These are phyloP conservation scores for Taxawa tesnikishii DNA, from an alignment of 2,329 filamentous ascomycete genomes.

Conservation along the genomic window DNA sequence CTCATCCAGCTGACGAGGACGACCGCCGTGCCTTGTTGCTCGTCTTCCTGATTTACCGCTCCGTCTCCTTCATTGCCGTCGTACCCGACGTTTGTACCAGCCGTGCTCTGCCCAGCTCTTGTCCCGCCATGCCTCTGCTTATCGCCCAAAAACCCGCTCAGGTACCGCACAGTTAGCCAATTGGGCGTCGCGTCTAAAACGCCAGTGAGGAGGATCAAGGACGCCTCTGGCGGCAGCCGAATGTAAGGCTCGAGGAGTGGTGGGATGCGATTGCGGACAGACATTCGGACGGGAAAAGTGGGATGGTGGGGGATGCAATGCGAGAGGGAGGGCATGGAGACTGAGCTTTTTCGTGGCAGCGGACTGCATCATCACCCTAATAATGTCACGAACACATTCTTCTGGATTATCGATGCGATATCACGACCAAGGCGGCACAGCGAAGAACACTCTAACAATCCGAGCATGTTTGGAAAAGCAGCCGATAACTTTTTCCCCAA, in stretches of 20 bases:
- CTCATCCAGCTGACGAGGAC: slow-evolving; percentile 75
- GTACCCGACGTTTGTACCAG: slow-evolving; percentile 10
- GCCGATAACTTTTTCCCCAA: no score
- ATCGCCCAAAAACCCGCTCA: slow-evolving; percentile 31
- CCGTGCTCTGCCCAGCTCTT: slow-evolving; percentile 11
- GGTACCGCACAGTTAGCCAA: slow-evolving; percentile 43
- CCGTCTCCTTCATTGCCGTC: slow-evolving; percentile 3
- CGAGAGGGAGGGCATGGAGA: no score
- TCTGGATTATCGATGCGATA: no score
- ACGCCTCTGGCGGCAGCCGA: slow-evolving; percentile 42
- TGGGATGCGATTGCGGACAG: slow-evolving; percentile 38
- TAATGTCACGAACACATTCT: no score
- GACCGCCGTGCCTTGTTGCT: slow-evolving; percentile 28
- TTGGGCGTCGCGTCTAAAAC: slow-evolving; percentile 42
- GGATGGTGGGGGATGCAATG: slow-evolving; percentile 18
- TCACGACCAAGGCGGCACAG: no score
- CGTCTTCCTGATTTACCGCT: slow-evolving; percentile 10
- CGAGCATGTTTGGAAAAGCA: no score
- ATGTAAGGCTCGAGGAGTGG: slow-evolving; percentile 54
- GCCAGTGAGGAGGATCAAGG: slow-evolving; percentile 55
- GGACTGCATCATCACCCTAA: no score
- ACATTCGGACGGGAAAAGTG: slow-evolving; percentile 19
- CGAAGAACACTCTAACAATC: no score
- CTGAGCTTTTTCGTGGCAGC: no score
- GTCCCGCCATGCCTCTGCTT: neutral